These are phyloP conservation scores for Posidonia australis DNA, from an alignment of 106 monocot species.

Conservation along the genomic window DNA sequence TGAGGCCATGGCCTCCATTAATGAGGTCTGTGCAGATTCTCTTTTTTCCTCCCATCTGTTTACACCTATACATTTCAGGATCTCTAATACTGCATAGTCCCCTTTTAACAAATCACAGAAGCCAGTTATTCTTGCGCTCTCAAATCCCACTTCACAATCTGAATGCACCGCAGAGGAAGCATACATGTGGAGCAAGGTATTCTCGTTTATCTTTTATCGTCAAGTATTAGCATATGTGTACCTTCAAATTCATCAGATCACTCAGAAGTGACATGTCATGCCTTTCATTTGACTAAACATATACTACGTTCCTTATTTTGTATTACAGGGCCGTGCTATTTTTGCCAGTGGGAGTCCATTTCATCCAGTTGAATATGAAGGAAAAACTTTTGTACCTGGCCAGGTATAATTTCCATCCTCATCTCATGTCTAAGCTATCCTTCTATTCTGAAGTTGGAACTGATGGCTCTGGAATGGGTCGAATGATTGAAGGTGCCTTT, in stretches of 20 bases:
- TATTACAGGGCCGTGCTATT: not conserved
- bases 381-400: no score
- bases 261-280: no score
- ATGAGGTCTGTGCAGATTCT: constrained; percentile 4
- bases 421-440: no score
- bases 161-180: constrained; percentile 90
- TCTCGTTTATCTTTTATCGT: not conserved
- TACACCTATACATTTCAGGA: not conserved
- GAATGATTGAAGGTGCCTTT: no score
- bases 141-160: constrained; percentile 78
- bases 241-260: no score
- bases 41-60: not conserved
- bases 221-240: no score
- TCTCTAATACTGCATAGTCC: not conserved
- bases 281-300: not conserved
- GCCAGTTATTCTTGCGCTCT: constrained; percentile 61
- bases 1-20: constrained; percentile 16
- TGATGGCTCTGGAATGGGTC: no score
- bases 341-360: not conserved
- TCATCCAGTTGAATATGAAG: no score
- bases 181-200: constrained; percentile 72
- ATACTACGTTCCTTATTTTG: no score
- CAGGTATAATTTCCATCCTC: no score
- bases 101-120: not conserved
- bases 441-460: no score